Evolutionary conservation across 306 rosid genomes (phyloP), one percentile per base, ranked within the genome.

Genomic region (Cucurbita ficifolia): DNA sequence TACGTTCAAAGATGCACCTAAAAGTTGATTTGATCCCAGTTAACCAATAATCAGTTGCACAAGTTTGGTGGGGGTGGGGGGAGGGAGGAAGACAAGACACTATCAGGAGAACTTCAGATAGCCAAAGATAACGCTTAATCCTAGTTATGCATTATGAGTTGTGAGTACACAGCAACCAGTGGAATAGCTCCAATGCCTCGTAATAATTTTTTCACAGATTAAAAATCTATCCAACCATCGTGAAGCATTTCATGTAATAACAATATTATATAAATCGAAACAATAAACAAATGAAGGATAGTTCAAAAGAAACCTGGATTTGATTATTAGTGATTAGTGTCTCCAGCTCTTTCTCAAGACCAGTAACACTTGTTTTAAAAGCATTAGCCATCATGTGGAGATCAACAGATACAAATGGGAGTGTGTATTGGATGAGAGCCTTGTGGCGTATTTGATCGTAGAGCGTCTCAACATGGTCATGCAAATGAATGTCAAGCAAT

Each of bases 331-430:
- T 91, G 78, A 95, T 95, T 86, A 95, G 86, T 79, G 96, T 89
- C 84, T 95, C 99, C 13, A 95, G 96, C 86, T 95, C 99, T 84
- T 95, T 95, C 89, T 86, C 90, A 61, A 95, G 87, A 79, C 95
- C 99, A 5, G 84, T 75, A 81, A 91, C 87, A 65, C 88, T 90
- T 70, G 97, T 95, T 86, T 89, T 95, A 87, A 95, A 95, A 78
- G 99, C 99, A 87, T 83, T 80, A 40, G 97, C 99, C 99, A 95
- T 95, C 96, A 84, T 88, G 70, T 77, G 74, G 71, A 95, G 75
- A 78, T 95, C 99, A 74, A 95, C 99, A 17, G 99, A 91, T 13
- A 89, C 88, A 85, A 95, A 95, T 65, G 99, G 99, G 80, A 80
- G 96, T 8, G 96, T 91, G 69, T 95, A 95, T 76, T 92, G 98